phyloP scores from a whole-genome alignment of 345 rosid genomes.

The Brassica rapa region DNA sequence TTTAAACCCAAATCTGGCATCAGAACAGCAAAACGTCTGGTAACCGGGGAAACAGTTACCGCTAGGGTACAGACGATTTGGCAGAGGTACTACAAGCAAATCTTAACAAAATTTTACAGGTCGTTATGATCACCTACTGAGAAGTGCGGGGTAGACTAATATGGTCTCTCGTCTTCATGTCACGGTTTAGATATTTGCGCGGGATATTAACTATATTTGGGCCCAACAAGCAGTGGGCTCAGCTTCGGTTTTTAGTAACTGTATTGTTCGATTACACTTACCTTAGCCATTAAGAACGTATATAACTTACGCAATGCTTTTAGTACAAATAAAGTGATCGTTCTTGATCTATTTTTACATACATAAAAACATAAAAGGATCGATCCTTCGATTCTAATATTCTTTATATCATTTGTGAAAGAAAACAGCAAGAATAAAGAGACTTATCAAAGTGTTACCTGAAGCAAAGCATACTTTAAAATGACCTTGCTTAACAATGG shows the following conservation, averaged over 20 bases:
- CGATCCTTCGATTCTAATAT: background rate
- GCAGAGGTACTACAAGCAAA: too few species aligned
- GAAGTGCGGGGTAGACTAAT: constrained; percentile 3
- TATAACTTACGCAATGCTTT: background rate
- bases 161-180: background rate
- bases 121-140: background rate
- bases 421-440: constrained; percentile 25
- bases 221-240: constrained; percentile 28
- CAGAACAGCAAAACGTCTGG: too few species aligned
- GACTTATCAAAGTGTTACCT: constrained; percentile 24
- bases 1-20: too few species aligned
- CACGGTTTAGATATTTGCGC: background rate
- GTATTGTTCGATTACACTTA: background rate
- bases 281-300: constrained; percentile 32
- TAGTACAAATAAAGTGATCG: background rate
- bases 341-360: background rate
- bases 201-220: background rate
- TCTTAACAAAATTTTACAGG: too few species aligned
- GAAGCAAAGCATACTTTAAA: constrained; percentile 30
- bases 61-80: too few species aligned
- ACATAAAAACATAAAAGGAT: constrained; percentile 16
- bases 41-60: too few species aligned
- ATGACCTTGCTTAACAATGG: constrained; percentile 22
- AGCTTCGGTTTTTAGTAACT: background rate
- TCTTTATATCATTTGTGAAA: constrained; percentile 1